These are phyloP conservation scores for Podospora fimiseda DNA, from an alignment of 495 filamentous ascomycete genomes.

Conservation along the genomic window DNA sequence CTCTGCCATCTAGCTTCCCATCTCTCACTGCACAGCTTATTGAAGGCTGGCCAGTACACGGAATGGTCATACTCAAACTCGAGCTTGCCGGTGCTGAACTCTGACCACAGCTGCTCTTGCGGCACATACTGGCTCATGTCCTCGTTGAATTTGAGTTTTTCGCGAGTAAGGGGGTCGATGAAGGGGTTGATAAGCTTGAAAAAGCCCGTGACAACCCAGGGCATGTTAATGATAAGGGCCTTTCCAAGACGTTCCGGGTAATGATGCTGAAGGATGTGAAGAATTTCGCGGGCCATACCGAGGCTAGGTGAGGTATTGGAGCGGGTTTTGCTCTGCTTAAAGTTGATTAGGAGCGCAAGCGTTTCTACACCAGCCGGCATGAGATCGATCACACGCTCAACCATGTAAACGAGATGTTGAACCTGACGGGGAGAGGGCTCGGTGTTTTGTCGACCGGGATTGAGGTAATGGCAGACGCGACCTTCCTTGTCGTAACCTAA, in stretches of 20 bases:
- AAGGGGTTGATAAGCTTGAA: conserved; percentile 94
- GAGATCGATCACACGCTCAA: conserved; percentile 82
- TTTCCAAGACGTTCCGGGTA: conserved; percentile 90
- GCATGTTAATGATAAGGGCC: conserved; percentile 82
- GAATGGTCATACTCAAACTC: conserved; percentile 85
- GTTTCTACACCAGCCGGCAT: conserved; percentile 83
- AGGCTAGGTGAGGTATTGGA: conserved; percentile 71
- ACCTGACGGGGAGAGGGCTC: conserved; percentile 82
- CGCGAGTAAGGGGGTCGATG: conserved; percentile 83
- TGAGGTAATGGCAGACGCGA: conserved; percentile 82
- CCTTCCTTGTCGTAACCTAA: conserved; percentile 79
- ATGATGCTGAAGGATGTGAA: conserved; percentile 87
- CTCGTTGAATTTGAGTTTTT: conserved; percentile 95
- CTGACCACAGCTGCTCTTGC: conserved; percentile 65
- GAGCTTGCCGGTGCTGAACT: conserved; percentile 55
- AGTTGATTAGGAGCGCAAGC: conserved; percentile 79
- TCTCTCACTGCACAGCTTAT: conserved; percentile 56
- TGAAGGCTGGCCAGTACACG: conserved; percentile 82
- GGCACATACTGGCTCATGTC: conserved; percentile 74
- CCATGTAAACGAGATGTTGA: conserved; percentile 90
- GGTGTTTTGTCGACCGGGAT: conserved; percentile 88
- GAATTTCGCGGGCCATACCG: conserved; percentile 66
- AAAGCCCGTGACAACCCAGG: conserved; percentile 81
- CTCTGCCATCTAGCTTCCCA: conserved; percentile 52
- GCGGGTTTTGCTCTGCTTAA: conserved; percentile 60